phyloP scores from a whole-genome alignment of 169 alveolate species.

The Miamiensis avidus region DNA sequence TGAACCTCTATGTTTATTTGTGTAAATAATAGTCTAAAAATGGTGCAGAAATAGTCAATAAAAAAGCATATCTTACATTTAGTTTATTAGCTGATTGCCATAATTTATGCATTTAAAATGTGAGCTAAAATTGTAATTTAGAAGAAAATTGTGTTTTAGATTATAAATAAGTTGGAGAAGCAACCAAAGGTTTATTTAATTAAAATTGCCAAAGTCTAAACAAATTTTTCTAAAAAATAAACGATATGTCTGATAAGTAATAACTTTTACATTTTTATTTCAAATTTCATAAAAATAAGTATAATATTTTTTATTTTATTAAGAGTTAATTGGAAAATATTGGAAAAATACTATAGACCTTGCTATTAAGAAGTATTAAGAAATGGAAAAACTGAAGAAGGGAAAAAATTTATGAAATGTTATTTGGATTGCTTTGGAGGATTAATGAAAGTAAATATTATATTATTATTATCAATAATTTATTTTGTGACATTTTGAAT shows the following conservation, averaged over 20 bases:
- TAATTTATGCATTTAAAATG: background rate
- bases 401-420: background rate
- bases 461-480: no score
- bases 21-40: no score
- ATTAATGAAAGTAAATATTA: no score
- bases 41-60: background rate
- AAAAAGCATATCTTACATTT: background rate
- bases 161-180: background rate
- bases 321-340: background rate
- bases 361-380: background rate
- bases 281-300: background rate
- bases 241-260: background rate
- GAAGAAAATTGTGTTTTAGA: background rate
- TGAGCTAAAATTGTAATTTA: background rate
- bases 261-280: no score
- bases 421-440: background rate
- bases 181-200: background rate
- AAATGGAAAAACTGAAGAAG: background rate
- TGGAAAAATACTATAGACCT: background rate
- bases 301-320: no score
- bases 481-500: no score
- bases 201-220: background rate
- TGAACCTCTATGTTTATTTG: no score
- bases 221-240: no score
- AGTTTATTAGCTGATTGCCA: background rate